phyloP scores from a whole-genome alignment of 2,329 filamentous ascomycete species.

The Aspergillus viridinutans region DNA sequence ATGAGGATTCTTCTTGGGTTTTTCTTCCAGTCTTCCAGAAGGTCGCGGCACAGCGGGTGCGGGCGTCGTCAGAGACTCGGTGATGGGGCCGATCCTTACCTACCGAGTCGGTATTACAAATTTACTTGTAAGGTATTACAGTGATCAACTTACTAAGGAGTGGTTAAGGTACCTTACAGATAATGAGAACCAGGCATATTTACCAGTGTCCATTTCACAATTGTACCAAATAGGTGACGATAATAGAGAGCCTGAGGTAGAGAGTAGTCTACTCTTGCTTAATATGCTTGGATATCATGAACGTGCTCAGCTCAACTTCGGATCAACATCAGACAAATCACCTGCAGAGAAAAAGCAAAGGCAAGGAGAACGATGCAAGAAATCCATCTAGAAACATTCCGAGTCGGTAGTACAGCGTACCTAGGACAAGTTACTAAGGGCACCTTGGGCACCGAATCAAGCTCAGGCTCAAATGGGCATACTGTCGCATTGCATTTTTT shows the following conservation, averaged over 20 bases:
- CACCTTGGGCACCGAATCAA: background rate
- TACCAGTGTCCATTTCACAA: background rate
- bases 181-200: background rate
- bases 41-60: conserved; percentile 16
- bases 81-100: conserved; percentile 8
- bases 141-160: too few species aligned
- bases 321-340: background rate
- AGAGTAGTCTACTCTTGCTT: too few species aligned
- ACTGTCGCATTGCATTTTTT: too few species aligned
- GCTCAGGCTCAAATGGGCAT: background rate
- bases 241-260: background rate
- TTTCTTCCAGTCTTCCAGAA: conserved; percentile 22
- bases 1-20: background rate
- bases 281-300: too few species aligned
- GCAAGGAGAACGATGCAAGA: background rate
- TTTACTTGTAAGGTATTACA: too few species aligned
- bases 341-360: background rate
- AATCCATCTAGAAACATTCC: background rate
- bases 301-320: too few species aligned
- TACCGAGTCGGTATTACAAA: too few species aligned
- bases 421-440: background rate
- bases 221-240: background rate
- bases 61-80: conserved; percentile 16
- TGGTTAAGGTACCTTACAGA: too few species aligned
- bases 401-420: background rate